Evolutionary conservation across 805 yeast genomes (phyloP), one percentile per base, ranked within the genome.

Genomic region (Ogataea glucozyma): DNA sequence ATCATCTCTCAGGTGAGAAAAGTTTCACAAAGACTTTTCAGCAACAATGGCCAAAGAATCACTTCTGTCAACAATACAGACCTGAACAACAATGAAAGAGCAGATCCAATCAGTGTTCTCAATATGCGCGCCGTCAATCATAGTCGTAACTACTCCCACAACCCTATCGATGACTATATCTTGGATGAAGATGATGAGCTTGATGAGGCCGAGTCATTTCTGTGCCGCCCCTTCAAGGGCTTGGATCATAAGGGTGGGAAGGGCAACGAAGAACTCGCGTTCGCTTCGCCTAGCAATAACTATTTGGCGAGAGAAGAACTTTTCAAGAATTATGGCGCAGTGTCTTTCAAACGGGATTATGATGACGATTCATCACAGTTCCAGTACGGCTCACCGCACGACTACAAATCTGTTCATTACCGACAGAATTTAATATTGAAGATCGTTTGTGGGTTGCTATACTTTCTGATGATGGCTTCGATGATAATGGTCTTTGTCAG

Each of bases 381-480:
- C 24, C 46, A 51, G 26, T 50, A 51, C 33, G 54, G 52, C 16
- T 62, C 68, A 2, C 67, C 69, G 0, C 69, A 64, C 46, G 58
- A 64, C 44, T 62, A 60, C 46, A 59, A 57, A 31, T 55, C 64
- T 14, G 44, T 51, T 23, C 54, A 60, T 33, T 57, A 56, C 20
- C 53, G 46, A 19, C 62, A 59, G 34, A 54, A 52, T 38, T 14
- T 57, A 22, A 30, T 56, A 1, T 24, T 51, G 14, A 57, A 52
- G 23, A 32, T 47, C 1, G 6, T 62, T 3, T 44, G 56, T 4
- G 39, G 32, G 8, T 5, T 48, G 1, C 22, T 57, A 4, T 58
- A 56, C 27, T 32, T 48, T 4, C 24, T 52, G 19, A 20, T 57
- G 6, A 22, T 46, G 2, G 32, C 36, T 1, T 22, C 44, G 3